These are phyloP conservation scores for Kregervanrija fluxuum DNA, from an alignment of 805 yeast genomes.

Conservation along the genomic window DNA sequence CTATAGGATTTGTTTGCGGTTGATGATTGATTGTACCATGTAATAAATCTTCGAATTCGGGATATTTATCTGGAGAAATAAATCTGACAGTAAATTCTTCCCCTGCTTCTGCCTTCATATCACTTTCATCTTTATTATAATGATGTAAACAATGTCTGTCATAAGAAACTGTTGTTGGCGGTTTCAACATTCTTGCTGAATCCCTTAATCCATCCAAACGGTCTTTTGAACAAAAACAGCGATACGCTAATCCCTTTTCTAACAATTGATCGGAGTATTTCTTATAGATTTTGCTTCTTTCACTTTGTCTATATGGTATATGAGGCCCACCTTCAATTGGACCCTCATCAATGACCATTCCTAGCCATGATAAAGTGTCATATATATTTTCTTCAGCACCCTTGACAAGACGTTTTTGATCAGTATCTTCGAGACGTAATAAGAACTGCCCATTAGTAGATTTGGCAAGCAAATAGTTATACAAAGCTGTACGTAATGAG, in stretches of 20 bases:
- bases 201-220: conserved; percentile 61
- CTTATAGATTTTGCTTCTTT: conserved; percentile 60
- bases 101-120: conserved; percentile 26
- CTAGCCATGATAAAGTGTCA: conserved; percentile 71
- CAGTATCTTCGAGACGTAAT: conserved; percentile 88
- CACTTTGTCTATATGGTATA: conserved; percentile 84
- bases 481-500: conserved; percentile 85
- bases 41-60: conserved; percentile 60
- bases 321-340: conserved; percentile 72
- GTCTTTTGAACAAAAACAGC: conserved; percentile 81
- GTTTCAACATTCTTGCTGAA: conserved; percentile 65
- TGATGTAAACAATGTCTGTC: conserved; percentile 69
- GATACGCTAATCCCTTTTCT: conserved; percentile 66
- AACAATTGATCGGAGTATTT: conserved; percentile 51
- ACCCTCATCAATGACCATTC: conserved; percentile 73
- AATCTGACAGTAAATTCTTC: conserved; percentile 58
- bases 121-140: conserved; percentile 34
- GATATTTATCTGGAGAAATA: conserved; percentile 66
- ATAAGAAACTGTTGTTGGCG: conserved; percentile 89
- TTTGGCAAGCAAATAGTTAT: conserved; percentile 77
- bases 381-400: conserved; percentile 84
- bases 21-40: conserved; percentile 75
- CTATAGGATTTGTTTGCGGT: conserved; percentile 65
- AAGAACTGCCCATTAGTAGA: conserved; percentile 76
- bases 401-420: conserved; percentile 63